Evolutionary conservation across 1,139 yeast species (phyloP), one percentile per base, ranked within the genome.

Genomic region (Yueomyces sp.): DNA sequence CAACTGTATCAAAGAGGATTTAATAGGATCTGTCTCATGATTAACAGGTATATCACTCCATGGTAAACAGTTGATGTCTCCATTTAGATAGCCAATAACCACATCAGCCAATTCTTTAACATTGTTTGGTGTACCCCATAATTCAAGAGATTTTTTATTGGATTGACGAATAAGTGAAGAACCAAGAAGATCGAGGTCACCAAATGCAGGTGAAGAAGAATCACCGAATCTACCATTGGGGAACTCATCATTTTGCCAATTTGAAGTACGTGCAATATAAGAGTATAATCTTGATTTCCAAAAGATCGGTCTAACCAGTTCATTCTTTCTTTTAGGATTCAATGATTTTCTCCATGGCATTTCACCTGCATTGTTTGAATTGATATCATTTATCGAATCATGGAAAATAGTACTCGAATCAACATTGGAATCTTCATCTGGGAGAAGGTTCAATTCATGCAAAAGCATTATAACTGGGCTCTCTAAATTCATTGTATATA

Each of bases 181-280:
- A 38, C 94, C 95, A 50, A 82, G 76, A 45, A 81, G 68, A 59
- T 81, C 89, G 49, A 82, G 72, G 53, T 86, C 95, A 59, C 95
- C 95, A 63, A 81, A 86, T 4, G 95, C 95, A 7, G 96, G 96
- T 37, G 95, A 85, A 46, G 93, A 72, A 7, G 95, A 81, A 59
- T 86, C 95, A 58, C 96, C 96, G 84, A 94, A 86, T 65, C 96
- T 73, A 50, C 96, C 96, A 64, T 86, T 86, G 41, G 96, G 96
- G 60, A 85, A 86, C 62, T 86, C 96, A 65, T 86, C 65, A 9
- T 49, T 57, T 2, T 59, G 94, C 95, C 95, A 86, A 45, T 84
- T 83, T 35, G 94, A 79, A 25, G 97, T 91, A 63, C 98, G 75
- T 38, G 87, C 75, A 49, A 87, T 78, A 61, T 89, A 91, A 26